These are phyloP conservation scores for Apiotrichum brassicae DNA, from an alignment of 1,284 basidiomycete genomes.

Conservation along the genomic window DNA sequence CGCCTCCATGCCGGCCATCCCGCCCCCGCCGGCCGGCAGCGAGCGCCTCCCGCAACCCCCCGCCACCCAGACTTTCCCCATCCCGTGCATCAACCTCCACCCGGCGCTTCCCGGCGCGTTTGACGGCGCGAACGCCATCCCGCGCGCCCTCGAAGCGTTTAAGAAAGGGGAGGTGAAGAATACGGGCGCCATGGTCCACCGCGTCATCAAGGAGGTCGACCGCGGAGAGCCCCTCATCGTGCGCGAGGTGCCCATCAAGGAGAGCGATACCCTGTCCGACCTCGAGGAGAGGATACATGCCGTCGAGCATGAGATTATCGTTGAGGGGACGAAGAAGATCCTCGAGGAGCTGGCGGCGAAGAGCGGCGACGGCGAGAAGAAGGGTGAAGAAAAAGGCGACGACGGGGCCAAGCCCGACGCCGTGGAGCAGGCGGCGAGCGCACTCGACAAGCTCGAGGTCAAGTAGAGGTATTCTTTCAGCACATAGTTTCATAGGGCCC, in stretches of 20 bases:
- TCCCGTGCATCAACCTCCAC: constrained; percentile 93
- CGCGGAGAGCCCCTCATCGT: constrained; percentile 81
- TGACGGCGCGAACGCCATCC: constrained; percentile 85
- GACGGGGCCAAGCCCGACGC: background rate
- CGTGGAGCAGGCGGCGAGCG: background rate
- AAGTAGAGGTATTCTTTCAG: background rate
- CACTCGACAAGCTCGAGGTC: constrained; percentile 1
- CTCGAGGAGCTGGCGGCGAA: constrained; percentile 49
- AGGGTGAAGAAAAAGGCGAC: background rate
- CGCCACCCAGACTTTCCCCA: constrained; percentile 45
- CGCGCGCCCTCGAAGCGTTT: constrained; percentile 82
- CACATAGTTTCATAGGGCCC: background rate
- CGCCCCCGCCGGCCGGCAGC: constrained; percentile 16
- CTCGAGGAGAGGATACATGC: constrained; percentile 75
- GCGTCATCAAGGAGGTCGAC: constrained; percentile 89
- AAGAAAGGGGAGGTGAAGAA: constrained; percentile 67
- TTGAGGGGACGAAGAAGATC: constrained; percentile 67
- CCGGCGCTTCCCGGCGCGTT: constrained; percentile 92
- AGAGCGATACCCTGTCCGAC: constrained; percentile 65
- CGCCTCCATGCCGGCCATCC: constrained; percentile 19
- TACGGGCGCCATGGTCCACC: constrained; percentile 90
- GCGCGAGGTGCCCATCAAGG: constrained; percentile 64
- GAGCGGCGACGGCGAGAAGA: background rate
- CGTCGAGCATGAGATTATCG: constrained; percentile 85
- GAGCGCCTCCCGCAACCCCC: constrained; percentile 18